These are phyloP conservation scores for Thelonectria olida DNA, from an alignment of 2,329 filamentous ascomycete species.

Conservation along the genomic window DNA sequence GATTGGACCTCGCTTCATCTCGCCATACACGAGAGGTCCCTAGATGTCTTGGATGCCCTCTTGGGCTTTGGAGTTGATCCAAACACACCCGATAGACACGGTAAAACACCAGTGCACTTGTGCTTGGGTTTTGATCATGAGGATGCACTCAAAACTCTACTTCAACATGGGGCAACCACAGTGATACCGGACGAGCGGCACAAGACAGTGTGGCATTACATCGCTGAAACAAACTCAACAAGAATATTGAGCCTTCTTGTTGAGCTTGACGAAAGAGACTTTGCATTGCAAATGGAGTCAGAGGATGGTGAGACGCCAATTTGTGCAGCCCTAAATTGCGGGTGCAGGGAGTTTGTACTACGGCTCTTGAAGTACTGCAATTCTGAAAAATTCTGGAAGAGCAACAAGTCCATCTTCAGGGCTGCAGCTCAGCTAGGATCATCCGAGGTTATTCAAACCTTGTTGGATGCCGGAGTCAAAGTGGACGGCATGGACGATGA, in stretches of 20 bases:
- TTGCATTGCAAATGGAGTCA: not conserved
- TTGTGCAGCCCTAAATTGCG: not conserved
- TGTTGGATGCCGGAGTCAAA: not conserved
- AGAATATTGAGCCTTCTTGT: not conserved
- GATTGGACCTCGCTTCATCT: not conserved
- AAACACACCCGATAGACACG: not conserved
- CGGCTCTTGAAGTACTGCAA: not conserved
- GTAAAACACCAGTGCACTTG: not conserved
- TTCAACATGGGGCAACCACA: not conserved
- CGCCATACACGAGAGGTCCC: not conserved
- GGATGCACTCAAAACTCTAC: not conserved
- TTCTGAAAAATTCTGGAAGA: not conserved
- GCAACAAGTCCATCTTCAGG: not conserved
- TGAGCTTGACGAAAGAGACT: not conserved
- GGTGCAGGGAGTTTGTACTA: not conserved
- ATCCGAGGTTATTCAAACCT: not conserved
- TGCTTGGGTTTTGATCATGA: fast-evolving
- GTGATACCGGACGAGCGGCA: not conserved
- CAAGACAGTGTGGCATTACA: constrained; percentile 1
- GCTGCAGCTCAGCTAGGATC: not conserved
- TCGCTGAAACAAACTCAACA: not conserved
- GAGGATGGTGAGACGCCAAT: not conserved
- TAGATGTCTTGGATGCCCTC: not conserved
- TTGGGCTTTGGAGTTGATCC: not conserved
- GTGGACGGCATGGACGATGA: not conserved